Evolutionary conservation across 257 asterid species (phyloP).

Genomic region (Solanum medicagineum): DNA sequence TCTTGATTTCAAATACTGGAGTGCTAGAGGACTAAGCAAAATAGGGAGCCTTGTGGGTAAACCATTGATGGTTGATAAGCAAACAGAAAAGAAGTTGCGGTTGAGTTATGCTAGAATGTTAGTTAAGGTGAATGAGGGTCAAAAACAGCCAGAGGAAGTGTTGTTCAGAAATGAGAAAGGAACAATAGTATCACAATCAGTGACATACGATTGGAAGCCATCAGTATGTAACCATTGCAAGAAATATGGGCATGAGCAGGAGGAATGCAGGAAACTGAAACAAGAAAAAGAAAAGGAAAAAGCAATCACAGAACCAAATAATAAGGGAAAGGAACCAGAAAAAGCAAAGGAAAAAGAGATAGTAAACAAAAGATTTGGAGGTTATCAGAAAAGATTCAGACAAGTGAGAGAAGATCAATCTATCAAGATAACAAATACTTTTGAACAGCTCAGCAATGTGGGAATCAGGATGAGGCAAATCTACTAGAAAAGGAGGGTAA

Average conservation of each 20-base stretch:
- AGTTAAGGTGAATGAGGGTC: not conserved
- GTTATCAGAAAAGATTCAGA: too few species aligned
- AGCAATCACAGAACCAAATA: too few species aligned
- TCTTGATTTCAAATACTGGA: not conserved
- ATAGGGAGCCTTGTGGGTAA: not conserved
- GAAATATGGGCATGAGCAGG: not conserved
- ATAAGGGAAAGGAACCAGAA: too few species aligned
- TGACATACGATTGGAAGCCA: not conserved
- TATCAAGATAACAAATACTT: too few species aligned
- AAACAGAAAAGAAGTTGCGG: not conserved
- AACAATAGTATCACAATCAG: not conserved
- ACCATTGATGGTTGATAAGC: not conserved
- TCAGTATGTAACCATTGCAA: not conserved
- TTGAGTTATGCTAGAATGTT: not conserved
- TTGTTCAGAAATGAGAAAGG: not conserved
- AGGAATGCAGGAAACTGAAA: not conserved
- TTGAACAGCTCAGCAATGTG: too few species aligned
- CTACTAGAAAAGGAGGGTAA: too few species aligned
- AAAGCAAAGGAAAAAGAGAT: too few species aligned
- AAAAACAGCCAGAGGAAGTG: not conserved
- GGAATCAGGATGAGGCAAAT: too few species aligned
- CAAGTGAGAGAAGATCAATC: too few species aligned
- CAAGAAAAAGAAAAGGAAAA: not conserved
- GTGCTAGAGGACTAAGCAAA: not conserved
- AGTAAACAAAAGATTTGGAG: too few species aligned